Evolutionary conservation across 2,329 filamentous ascomycete species (phyloP), one percentile per base, ranked within the genome.

Genomic region (Penicillium sp.): DNA sequence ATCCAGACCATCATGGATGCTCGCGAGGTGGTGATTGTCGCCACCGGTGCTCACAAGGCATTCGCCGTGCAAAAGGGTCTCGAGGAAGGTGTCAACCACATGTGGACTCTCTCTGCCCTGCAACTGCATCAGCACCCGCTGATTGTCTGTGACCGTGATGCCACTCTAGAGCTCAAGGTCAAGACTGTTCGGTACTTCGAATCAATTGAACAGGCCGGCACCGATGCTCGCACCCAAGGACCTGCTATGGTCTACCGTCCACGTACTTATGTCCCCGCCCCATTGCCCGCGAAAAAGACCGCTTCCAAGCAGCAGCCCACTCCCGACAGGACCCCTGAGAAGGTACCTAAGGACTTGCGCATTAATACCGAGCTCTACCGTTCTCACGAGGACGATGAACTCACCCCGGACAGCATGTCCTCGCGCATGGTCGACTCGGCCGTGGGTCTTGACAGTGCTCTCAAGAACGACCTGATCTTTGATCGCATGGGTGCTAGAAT

Each of bases 81-180:
- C 58, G 90, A 95, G 71, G 86, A 87, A 51, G 87, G 87, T 28
- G 83, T 95, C 56, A 93, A 91, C 70, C 90, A 94, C 74, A 93
- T 93, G 88, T 95, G 90, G 89, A 93, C 90, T 1, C 80, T 94
- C 6, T 93, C 89, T 8, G 85, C 84, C 49, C 78, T 95, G 39
- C 90, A 95, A 70, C 76, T 93, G 57, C 90, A 94, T 70, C 86
- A 85, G 3, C 87, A 92, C 64, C 86, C 89, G 48, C 85, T 94
- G 79, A 85, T 94, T 60, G 88, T 93, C 9, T 88, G 88, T 42
- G 90, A 95, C 64, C 88, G 93, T 64, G 89, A 93, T 66, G 86
- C 86, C 15, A 89, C 86, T 1, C 75, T 87, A 13, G 86, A 89
- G 69, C 75, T 89, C 47, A 85, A 86, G 68, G 86, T 89, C 56